Percentiles rank a stretch among this genome's conserved stretches.
phyloP scores from a whole-genome alignment of 1,284 basidiomycete genomes.

The Salmacisia buchloeana region DNA sequence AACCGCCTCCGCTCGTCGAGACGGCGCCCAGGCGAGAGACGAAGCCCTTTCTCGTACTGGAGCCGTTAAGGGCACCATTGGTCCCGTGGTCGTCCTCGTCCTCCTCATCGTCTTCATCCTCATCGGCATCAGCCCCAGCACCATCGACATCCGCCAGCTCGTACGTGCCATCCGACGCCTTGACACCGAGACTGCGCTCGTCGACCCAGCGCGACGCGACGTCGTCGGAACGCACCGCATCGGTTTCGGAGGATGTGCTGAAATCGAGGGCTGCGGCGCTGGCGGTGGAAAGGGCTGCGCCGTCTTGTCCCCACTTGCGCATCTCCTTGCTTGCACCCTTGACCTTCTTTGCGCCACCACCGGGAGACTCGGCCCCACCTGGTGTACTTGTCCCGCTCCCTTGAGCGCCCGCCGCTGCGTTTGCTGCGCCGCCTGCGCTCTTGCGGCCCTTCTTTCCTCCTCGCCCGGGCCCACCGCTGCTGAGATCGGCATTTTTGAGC shows the following conservation, averaged over 20 bases:
- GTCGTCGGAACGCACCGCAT: conserved; percentile 43
- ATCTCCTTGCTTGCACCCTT: conserved; percentile 68
- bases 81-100: conserved; percentile 18
- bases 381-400: conserved; percentile 56
- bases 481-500: conserved; percentile 56
- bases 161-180: conserved; percentile 77
- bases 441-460: conserved; percentile 57
- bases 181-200: conserved; percentile 69
- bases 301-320: conserved; percentile 81
- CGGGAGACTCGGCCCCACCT: conserved; percentile 15
- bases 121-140: conserved; percentile 22
- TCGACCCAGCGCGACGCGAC: conserved; percentile 60
- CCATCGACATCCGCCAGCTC: conserved; percentile 79
- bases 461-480: conserved; percentile 56
- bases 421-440: conserved; percentile 53
- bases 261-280: conserved; percentile 84
- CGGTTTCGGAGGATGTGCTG: conserved; percentile 59
- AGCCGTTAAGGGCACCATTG: conserved; percentile 11
- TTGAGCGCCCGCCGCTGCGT: conserved; percentile 10
- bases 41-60: conserved; percentile 52
- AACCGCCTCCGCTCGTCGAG: conserved; percentile 37
- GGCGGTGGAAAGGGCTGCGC: conserved; percentile 68
- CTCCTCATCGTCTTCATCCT: conserved; percentile 57
- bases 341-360: conserved; percentile 44
- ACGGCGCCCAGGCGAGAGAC: conserved; percentile 59